phyloP scores from a whole-genome alignment of 805 yeast species.

The Pichia ethanolica region DNA sequence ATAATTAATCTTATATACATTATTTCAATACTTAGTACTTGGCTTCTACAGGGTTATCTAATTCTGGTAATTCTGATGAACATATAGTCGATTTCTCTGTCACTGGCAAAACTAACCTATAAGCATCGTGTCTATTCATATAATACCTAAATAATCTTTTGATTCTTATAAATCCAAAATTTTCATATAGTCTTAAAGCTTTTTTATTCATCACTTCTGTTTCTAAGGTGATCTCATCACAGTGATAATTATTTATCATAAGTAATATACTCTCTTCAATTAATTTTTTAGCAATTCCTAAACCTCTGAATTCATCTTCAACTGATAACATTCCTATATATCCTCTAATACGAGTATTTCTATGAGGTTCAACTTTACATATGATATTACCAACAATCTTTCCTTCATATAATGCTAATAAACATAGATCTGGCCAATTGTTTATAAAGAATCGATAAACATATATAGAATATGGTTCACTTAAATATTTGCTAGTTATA shows the following conservation, averaged over 20 bases:
- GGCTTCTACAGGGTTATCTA: constrained; percentile 18
- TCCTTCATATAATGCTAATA: constrained; percentile 42
- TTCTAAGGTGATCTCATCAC: constrained; percentile 90
- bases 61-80: constrained; percentile 24
- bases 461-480: constrained; percentile 91
- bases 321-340: constrained; percentile 97
- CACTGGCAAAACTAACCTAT: constrained; percentile 73
- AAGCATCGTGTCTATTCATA: constrained; percentile 90
- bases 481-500: constrained; percentile 64
- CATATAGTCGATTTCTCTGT: constrained; percentile 57
- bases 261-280: constrained; percentile 54
- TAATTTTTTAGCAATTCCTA: constrained; percentile 73
- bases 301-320: constrained; percentile 59
- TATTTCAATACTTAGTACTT: constrained; percentile 12
- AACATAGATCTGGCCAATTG: constrained; percentile 85
- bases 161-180: constrained; percentile 31
- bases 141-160: constrained; percentile 77
- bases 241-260: constrained; percentile 52
- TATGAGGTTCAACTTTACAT: constrained; percentile 72
- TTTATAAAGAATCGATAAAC: constrained; percentile 87
- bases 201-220: constrained; percentile 72
- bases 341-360: constrained; percentile 69
- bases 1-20: not conserved
- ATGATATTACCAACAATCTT: constrained; percentile 74
- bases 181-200: constrained; percentile 30